Evolutionary conservation across 331 rosid genomes (phyloP).

Genomic region (Cydonia oblonga): DNA sequence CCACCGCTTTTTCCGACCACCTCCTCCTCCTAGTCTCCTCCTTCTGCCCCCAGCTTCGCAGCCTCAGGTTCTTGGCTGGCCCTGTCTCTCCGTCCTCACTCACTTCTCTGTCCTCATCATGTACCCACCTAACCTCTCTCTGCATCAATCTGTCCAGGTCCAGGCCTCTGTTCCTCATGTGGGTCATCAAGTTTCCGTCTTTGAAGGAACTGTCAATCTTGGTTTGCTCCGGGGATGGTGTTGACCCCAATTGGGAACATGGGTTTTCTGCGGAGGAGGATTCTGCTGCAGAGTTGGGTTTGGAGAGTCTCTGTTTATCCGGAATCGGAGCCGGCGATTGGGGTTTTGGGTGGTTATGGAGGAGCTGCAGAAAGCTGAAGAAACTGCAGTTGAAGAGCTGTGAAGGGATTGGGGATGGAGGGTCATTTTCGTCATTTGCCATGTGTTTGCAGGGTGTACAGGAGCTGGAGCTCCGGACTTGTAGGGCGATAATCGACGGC

Average conservation of each 20-base stretch:
- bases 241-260: conserved; percentile 1
- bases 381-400: conserved; percentile 47
- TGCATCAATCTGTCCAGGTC: conserved; percentile 29
- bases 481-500: conserved; percentile 64
- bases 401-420: conserved; percentile 65
- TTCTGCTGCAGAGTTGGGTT: conserved; percentile 23
- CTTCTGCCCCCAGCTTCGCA: conserved; percentile 28
- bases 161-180: conserved; percentile 45
- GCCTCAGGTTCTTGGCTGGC: conserved; percentile 35
- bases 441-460: conserved; percentile 38
- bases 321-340: conserved; percentile 51
- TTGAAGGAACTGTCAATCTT: conserved; percentile 44
- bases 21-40: conserved; percentile 30
- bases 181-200: conserved; percentile 43
- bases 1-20: conserved; percentile 15
- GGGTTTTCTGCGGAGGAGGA: conserved; percentile 23
- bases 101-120: conserved; percentile 45
- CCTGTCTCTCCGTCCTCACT: conserved; percentile 59
- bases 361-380: conserved; percentile 47
- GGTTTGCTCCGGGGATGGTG: conserved; percentile 14
- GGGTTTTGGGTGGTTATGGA: conserved; percentile 69
- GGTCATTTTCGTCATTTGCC: conserved; percentile 44
- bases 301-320: conserved; percentile 47
- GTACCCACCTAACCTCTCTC: conserved; percentile 44
- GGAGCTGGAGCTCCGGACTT: conserved; percentile 68